Evolutionary conservation across 805 yeast species (phyloP).

Genomic region (Saccharomycopsis fodiens): DNA sequence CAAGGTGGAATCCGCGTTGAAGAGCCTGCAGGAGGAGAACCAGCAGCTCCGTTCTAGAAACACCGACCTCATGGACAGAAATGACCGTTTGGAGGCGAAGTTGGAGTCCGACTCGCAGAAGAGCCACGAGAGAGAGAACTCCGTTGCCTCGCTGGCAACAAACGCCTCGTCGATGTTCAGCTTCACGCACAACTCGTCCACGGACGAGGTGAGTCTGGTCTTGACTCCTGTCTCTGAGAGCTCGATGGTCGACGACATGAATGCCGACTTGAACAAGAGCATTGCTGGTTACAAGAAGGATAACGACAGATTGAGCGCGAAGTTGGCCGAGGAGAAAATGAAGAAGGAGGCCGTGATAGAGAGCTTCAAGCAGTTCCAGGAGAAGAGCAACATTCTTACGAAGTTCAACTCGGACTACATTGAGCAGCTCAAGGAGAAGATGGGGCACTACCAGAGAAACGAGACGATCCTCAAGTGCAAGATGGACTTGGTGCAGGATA

Average conservation of each 20-base stretch:
- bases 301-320: not conserved
- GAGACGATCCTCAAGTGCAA: slow-evolving; percentile 12
- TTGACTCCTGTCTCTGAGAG: slow-evolving; percentile 1
- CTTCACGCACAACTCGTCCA: slow-evolving; percentile 14
- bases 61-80: slow-evolving; percentile 1
- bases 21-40: not conserved
- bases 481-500: slow-evolving; percentile 16
- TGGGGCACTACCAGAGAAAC: slow-evolving; percentile 11
- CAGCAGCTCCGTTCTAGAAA: not conserved
- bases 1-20: not conserved
- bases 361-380: slow-evolving; percentile 14
- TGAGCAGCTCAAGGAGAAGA: slow-evolving; percentile 8
- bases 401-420: slow-evolving; percentile 16
- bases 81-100: not conserved
- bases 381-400: slow-evolving; percentile 10
- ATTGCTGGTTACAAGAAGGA: slow-evolving; percentile 3
- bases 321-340: slow-evolving; percentile 6
- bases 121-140: slow-evolving; percentile 14
- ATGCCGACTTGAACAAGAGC: slow-evolving; percentile 6
- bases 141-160: slow-evolving; percentile 13
- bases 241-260: slow-evolving; percentile 3
- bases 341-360: slow-evolving; percentile 7
- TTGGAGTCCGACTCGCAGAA: not conserved
- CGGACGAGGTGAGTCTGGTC: slow-evolving; percentile 14
- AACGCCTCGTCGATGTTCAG: slow-evolving; percentile 15